Base-by-base conservation (phyloP, 1,284 basidiomycete species). In the Ceratobasidium sp. region DNA sequence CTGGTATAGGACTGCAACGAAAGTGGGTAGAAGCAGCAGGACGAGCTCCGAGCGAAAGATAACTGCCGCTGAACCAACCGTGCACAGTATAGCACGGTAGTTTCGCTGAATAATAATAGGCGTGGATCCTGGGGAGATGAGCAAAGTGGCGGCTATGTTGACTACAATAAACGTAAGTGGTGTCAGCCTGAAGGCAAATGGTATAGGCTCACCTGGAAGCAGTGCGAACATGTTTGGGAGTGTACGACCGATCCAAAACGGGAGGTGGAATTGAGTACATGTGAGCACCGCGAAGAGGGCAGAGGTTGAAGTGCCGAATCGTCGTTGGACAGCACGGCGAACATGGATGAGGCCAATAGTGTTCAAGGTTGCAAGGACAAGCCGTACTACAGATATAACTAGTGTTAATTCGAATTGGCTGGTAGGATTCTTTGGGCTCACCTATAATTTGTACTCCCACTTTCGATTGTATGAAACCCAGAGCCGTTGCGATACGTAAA, bases 171-270 rank as follows among this genome's bases (percentile, higher is more conserved):
- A 37, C 61, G 54, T 69, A 39, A 77, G 73, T 29, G 14, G n/a
- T 37, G 31, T 58, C 31, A 24, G 16, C 22, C 11, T 41, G 5
- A 16, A 53, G 13, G 11, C 31, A 58, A 24, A 31, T 13, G 27
- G 34, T n/a, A 19, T 31, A 4, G 24, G 80, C 87, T 66, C 77
- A 96, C 94, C 91, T 66, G 90, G 88, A 9, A 92, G 85, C 22
- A 97, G 84, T 2, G 95, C 95, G 76, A 96, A 89, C 88, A 96
- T 96, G 81, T 99, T 99, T 0, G 97, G 96, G 16, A 98, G 83
- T 0, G 97, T 98, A 59, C 97, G 85, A 2, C 95, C 90, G 83
- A 94, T 92, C 91, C 95, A 99, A 82, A 95, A 99, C 2, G 91
- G 90, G 13, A 96, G 82, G 81, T 98, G 97, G 80, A 98, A 98